phyloP scores from a whole-genome alignment of 139 green algal species.

The Protoeuglena noctilucae region DNA sequence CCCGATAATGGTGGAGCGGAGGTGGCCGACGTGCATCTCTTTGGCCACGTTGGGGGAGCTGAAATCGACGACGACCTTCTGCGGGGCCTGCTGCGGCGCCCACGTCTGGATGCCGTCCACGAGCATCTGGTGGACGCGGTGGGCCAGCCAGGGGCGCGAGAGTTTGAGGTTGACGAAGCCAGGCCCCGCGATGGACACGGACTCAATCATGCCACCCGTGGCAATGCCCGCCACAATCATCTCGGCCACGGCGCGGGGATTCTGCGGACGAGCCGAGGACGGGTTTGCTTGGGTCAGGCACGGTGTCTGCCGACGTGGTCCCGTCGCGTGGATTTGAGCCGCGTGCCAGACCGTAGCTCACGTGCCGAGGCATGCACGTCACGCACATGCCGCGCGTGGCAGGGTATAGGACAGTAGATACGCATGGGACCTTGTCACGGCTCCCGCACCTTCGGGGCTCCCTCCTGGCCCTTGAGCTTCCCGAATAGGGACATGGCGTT shows the following conservation, averaged over 20 bases:
- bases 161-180: constrained; percentile 91
- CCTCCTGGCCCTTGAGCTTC: constrained; percentile 62
- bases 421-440: too few species aligned
- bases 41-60: constrained; percentile 96
- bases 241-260: constrained; percentile 63
- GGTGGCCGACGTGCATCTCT: constrained; percentile 98
- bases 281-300: not conserved
- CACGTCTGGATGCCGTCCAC: constrained; percentile 8
- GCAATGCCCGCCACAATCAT: constrained; percentile 53
- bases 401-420: too few species aligned
- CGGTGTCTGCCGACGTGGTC: too few species aligned
- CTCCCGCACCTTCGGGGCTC: constrained; percentile 65
- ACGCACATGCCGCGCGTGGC: too few species aligned
- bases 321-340: too few species aligned
- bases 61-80: constrained; percentile 82
- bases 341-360: too few species aligned
- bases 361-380: too few species aligned
- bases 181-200: constrained; percentile 59
- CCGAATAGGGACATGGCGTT: constrained; percentile 90
- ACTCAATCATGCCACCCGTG: constrained; percentile 33
- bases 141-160: constrained; percentile 12
- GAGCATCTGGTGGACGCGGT: constrained; percentile 18
- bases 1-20: constrained; percentile 93
- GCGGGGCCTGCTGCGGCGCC: constrained; percentile 6
- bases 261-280: too few species aligned